These are phyloP conservation scores for Colletotrichum plurivorum DNA, from an alignment of 2,329 filamentous ascomycete species.

Conservation along the genomic window DNA sequence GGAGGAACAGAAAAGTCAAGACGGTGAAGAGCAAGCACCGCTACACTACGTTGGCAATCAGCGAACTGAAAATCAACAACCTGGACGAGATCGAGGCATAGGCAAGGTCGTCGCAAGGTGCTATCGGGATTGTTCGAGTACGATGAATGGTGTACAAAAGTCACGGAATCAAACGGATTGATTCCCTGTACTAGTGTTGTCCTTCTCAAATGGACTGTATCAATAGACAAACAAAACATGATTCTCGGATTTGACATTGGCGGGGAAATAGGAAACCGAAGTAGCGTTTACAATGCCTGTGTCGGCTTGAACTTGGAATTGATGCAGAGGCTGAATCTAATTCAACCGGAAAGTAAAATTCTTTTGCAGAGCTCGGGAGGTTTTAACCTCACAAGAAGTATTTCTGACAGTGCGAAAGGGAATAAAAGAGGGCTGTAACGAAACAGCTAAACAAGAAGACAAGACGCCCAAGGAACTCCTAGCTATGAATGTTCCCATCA, in stretches of 20 bases:
- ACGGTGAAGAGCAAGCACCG: constrained; percentile 90
- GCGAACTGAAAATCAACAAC: constrained; percentile 79
- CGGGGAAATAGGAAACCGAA: too few relatives aligned
- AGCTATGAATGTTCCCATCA: constrained; percentile 38
- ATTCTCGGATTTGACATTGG: constrained; percentile 4
- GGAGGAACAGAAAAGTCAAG: constrained; percentile 80
- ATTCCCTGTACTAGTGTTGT: constrained; percentile 21
- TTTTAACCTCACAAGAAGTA: constrained; percentile 19
- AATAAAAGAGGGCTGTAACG: constrained; percentile 8
- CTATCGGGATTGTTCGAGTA: constrained; percentile 29
- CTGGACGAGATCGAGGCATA: constrained; percentile 55
- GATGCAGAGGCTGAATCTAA: constrained; percentile 14
- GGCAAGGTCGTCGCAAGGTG: background rate
- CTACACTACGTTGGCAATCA: constrained; percentile 88
- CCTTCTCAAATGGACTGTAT: constrained; percentile 28
- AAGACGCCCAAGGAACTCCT: constrained; percentile 35
- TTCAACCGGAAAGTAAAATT: constrained; percentile 7
- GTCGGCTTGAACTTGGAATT: constrained; percentile 7
- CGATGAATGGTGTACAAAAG: constrained; percentile 21
- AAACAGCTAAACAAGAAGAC: constrained; percentile 32
- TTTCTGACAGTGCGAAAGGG: constrained; percentile 25
- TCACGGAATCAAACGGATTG: constrained; percentile 8
- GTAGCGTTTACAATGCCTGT: background rate
- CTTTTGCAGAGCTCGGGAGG: constrained; percentile 5
- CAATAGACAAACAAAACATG: constrained; percentile 31